These are phyloP conservation scores for Penicillium sp. DNA, from an alignment of 2,329 filamentous ascomycete species.

Conservation along the genomic window DNA sequence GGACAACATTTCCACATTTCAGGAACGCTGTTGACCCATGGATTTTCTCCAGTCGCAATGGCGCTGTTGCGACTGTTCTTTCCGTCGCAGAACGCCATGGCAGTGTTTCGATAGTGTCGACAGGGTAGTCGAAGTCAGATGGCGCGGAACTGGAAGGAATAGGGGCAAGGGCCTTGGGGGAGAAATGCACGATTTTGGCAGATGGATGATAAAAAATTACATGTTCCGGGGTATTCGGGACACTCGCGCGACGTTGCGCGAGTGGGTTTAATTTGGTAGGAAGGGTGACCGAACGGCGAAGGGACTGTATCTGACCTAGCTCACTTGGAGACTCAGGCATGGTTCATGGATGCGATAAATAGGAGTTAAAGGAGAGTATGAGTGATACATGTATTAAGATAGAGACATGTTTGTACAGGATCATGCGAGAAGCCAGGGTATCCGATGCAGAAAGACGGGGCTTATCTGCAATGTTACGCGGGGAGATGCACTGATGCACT, in stretches of 20 bases:
- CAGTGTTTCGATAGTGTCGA: conserved; percentile 61
- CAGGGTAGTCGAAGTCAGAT: conserved; percentile 48
- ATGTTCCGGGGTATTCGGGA: conserved; percentile 35
- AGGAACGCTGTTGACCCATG: conserved; percentile 84
- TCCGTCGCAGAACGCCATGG: conserved; percentile 75
- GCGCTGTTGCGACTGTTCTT: conserved; percentile 77
- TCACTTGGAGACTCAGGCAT: conserved; percentile 36
- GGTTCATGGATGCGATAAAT: conserved; percentile 21
- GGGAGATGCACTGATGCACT: conserved; percentile 6
- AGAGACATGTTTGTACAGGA: conserved; percentile 9
- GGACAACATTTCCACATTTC: conserved; percentile 77
- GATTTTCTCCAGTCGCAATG: conserved; percentile 79
- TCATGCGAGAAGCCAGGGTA: conserved; percentile 9
- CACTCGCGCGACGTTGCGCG: conserved; percentile 29
- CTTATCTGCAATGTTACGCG: conserved; percentile 10
- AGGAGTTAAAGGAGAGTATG: conserved; percentile 2
- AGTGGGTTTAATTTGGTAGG: conserved; percentile 36
- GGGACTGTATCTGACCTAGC: conserved; percentile 27
- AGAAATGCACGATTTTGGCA: conserved; percentile 70
- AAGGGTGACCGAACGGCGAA: conserved; percentile 39
- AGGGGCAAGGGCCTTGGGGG: conserved; percentile 39
- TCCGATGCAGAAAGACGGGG: conserved; percentile 6
- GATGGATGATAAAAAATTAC: conserved; percentile 69
- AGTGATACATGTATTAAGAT: conserved; percentile 2
- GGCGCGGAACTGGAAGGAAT: conserved; percentile 45